Base-by-base conservation (phyloP, 768 basidiomycete genomes). In the Tricholoma matsutake region DNA sequence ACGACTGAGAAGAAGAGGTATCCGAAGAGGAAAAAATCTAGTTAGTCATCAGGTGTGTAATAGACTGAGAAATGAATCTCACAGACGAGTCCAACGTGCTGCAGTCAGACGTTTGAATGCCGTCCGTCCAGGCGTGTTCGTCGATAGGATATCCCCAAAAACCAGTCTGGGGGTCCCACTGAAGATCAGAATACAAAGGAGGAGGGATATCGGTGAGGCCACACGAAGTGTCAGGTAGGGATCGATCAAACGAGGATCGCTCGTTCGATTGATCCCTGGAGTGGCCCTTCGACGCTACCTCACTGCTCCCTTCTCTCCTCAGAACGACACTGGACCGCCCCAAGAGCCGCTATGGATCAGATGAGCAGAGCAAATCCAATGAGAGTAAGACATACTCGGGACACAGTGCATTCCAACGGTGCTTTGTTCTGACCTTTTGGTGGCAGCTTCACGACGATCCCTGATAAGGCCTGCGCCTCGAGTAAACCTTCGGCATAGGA, bases 1-100 rank as follows among this genome's bases (percentile, higher is more conserved):
- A 51, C 7, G 67, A 64, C 43, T 47, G 56, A 53, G 60, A 59
- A 6, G 59, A 61, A 25, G 65, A 54, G 8, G 55, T 55, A 10
- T 18, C 31, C 25, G 59, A 43, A 28, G 63, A 60, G 6, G 28
- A 43, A 28, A 29, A 28, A 22, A 52, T 25, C 65, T 68, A 37
- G 34, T 13, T 13, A 39, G 20, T 3, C 6, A 13, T 39, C 20
- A 35, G 39, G 49, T 37, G 4, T 35, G 4, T 34, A 55, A 14
- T 9, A 60, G 39, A 9, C 29, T 22, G 6, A 29, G 55, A 31
- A 43, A 4, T 8, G 1, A n/a, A 18, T 53, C 61, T 34, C 39
- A 57, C 61, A 35, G 57, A 56, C 22, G 54, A 41, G 11, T 54
- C 56, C 20, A 31, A 35, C 28, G 54, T 34, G 32, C 57, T 64